Evolutionary conservation across 1,284 basidiomycete species (phyloP), one percentile per base, ranked within the genome.

Genomic region (Apiotrichum porosum): DNA sequence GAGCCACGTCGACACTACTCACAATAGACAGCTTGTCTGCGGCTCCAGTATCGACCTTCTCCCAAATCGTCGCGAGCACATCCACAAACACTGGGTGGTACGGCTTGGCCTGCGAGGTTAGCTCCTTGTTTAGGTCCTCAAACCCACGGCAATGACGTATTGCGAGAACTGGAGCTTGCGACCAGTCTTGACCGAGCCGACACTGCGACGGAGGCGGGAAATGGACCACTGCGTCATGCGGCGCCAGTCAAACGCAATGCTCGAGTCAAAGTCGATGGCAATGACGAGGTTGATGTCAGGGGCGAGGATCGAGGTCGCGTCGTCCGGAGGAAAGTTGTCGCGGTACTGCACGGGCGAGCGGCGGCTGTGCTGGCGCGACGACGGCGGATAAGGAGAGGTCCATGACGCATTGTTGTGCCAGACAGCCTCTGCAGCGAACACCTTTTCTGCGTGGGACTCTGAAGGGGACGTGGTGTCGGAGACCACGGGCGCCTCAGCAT

Each of bases 21-120:
- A 43, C 41, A 3, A 33, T 26, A 3, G 33, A 37, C 15, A 41
- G 21, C 2, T 32, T 41, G 0, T 35, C 35, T 40, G 14, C 15
- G 13, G 15, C 30, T 37, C 42, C 39, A 9, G 10, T 13, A 5
- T 41, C 42, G 19, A 54, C 32, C 18, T 51, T 37, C 45, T 40
- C 43, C 28, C 47, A 37, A 15, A 52, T 42, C 4, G 62, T 63
- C 2, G 58, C 57, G 5, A 67, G 45, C 13, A 62, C 65, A 48
- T 68, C 62, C 32, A 60, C 39, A 35, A 63, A 50, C 21, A 68
- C 54, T n/a, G 60, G 58, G 54, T 61, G 62, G 41, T 54, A 63
- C 10, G 65, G 49, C 45, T 62, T 60, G 15, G 61, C 51, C 59
- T 58, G 36, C 9, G 28, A 49, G 47, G 48, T 35, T 13, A 3